Conservation (phyloP, 345 rosid genomes). For the Syzygium aromaticum region DNA sequence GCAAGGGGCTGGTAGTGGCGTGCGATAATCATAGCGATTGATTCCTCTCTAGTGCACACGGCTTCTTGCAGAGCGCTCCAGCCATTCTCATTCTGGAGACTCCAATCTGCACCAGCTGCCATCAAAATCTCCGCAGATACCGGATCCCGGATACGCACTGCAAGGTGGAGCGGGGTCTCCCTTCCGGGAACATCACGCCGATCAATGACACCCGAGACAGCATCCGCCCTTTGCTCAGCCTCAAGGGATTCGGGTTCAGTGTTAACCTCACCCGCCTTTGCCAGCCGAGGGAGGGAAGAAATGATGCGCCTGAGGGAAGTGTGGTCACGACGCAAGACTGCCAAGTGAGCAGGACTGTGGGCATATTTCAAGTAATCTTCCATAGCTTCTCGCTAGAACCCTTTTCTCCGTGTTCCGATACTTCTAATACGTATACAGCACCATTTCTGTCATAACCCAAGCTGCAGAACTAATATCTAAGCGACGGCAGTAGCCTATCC, state of each 20-base stretch:
- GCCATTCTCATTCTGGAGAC: constrained; percentile 96
- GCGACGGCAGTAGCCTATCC: neutral
- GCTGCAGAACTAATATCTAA: neutral
- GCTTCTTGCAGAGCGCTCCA: constrained; percentile 99
- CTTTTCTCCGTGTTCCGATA: neutral
- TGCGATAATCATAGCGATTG: constrained; percentile 83
- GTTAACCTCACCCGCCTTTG: constrained; percentile 79
- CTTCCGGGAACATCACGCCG: constrained; percentile 89
- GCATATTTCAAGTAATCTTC: constrained; percentile 66
- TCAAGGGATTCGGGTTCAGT: constrained; percentile 70
- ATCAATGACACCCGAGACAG: constrained; percentile 66
- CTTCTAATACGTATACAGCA: neutral
- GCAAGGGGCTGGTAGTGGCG: constrained; percentile 96
- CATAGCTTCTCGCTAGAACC: constrained; percentile 26
- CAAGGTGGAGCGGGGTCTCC: constrained; percentile 97
- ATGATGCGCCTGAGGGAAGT: constrained; percentile 53
- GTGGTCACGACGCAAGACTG: constrained; percentile 72
- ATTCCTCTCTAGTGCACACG: constrained; percentile 93
- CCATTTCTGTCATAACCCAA: neutral
- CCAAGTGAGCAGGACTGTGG: constrained; percentile 87
- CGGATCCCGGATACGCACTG: constrained; percentile 78
- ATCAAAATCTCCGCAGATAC: constrained; percentile 78
- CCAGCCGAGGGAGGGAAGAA: constrained; percentile 55
- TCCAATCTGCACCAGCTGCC: constrained; percentile 98
- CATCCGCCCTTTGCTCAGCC: constrained; percentile 68